Evolutionary conservation across 2,329 filamentous ascomycete species (phyloP), one percentile per base, ranked within the genome.

Genomic region (Cladosporium sp.): DNA sequence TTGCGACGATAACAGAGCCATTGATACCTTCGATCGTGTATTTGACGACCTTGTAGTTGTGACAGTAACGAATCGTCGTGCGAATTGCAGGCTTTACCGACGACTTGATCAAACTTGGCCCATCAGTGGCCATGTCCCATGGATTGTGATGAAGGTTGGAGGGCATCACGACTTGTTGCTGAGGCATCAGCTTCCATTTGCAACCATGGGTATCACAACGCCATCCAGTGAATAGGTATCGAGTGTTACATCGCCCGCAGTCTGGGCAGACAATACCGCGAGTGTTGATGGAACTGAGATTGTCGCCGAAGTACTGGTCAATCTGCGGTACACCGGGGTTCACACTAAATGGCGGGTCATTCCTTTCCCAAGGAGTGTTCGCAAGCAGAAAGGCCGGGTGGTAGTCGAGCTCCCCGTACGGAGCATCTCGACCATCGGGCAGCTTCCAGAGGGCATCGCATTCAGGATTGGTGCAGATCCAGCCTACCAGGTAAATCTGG

Each of bases 181-280:
- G 53, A 3, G 63, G 59, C 22, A 59, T 56, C n/a, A 59, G 22
- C 33, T 56, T 55, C 52, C 58, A 86, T 2, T 63, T 64, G 59
- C 83, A 87, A 1, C 59, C 59, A 0, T 58, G 56, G 11, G 74
- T 79, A 41, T 76, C 71, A 55, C 85, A 90, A 22, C 70, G 66
- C 84, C 84, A 88, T 1, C 76, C 74, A 4, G 68, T 69, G 83
- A 85, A 90, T 19, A 74, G 67, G 11, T 77, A 71, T 1, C 86
- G 76, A 2, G 81, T 75, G 40, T 76, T 82, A 59, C 85, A 87
- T 38, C 80, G 76, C 0, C 74, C 70, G 57, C 87, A 90, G 1
- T 69, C 54, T 0, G 81, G 82, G 59, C 87, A 91, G 2, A 86
- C 79, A 43, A 89, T 79, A 0, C 86, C 86, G 46, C 74, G 72